Evolutionary conservation across 2,329 filamentous ascomycete species (phyloP), one percentile per base, ranked within the genome.

Genomic region (Myriosclerotinia scirpicola): DNA sequence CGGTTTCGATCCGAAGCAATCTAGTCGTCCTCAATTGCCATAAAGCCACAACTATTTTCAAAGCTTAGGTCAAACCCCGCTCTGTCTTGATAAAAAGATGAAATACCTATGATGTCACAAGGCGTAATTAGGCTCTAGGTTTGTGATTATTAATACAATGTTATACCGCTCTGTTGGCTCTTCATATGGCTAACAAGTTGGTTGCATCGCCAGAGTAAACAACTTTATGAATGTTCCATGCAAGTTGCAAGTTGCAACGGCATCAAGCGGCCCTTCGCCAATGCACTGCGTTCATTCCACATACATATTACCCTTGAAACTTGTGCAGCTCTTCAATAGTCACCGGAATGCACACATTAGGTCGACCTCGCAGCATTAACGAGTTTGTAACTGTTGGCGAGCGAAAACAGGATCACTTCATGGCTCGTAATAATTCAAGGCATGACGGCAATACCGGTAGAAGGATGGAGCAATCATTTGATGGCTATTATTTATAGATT

Each of bases 131-230:
- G 26, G 26, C 26, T 26, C 26, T 26, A 26, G 26, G 26, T 26
- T 26, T 26, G 2, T 26, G 26, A 26, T 26, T 26, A 26, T 26
- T 26, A 50, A 55, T 34, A 55, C 36, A 8, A 55, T 64, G 26
- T 55, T 64, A n/a, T n/a, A n/a, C n/a, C n/a, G 80, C 81, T 14
- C 70, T 84, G 15, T 78, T 81, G 1, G 80, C 81, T 0, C 71
- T 83, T 1, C 82, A 84, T 67, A 74, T 84, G 1, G 78, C 81
- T 1, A 76, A 76, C 53, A 75, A 76, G n/a, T n/a, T n/a, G n/a
- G n/a, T n/a, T n/a, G n/a, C n/a, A n/a, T n/a, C n/a, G 76, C 12
- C 74, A 71, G 63, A 73, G 73, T 6, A 74, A 77, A 30, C 72
- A 69, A 46, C 81, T 80, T 61, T 70, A 79, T 34, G 71, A 76